A percentile compares a stretch with the other conserved stretches of the same genome.
Evolutionary conservation across 129 eudicot genomes (phyloP).

Genomic region (Flaveria linearis): DNA sequence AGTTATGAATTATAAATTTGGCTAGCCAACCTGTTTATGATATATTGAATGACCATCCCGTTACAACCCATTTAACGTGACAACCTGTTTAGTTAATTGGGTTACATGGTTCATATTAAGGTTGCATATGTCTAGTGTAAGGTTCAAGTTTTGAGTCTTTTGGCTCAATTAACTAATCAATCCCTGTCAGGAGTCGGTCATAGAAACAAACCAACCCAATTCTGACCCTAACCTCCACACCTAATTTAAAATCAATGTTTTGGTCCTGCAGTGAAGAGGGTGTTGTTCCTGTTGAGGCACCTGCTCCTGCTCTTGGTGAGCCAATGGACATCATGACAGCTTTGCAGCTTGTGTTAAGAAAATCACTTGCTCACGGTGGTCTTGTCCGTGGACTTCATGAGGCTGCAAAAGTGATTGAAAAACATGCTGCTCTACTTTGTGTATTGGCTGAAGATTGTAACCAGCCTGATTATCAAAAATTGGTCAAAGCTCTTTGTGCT

Average conservation of each 20-base stretch:
- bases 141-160: neutral
- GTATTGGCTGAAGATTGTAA: constrained; percentile 96
- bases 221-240: neutral
- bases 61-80: neutral
- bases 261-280: constrained; percentile 70
- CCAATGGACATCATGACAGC: constrained; percentile 97
- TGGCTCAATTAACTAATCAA: no score
- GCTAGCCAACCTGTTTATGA: neutral
- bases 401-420: constrained; percentile 91
- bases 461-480: constrained; percentile 82
- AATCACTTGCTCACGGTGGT: constrained; percentile 91
- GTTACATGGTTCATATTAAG: neutral
- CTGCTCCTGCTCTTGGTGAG: constrained; percentile 83
- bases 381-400: constrained; percentile 90
- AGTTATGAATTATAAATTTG: neutral
- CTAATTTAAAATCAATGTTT: neutral
- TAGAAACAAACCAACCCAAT: neutral
- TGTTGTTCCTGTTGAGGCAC: constrained; percentile 60
- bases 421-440: constrained; percentile 90
- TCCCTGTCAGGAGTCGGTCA: no score
- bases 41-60: neutral
- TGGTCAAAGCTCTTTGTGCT: constrained; percentile 94
- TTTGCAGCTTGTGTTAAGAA: constrained; percentile 80
- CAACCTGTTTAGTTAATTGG: neutral
- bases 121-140: neutral